Conservation (phyloP, 1,284 basidiomycete species). For the Puccinia triticina region DNA sequence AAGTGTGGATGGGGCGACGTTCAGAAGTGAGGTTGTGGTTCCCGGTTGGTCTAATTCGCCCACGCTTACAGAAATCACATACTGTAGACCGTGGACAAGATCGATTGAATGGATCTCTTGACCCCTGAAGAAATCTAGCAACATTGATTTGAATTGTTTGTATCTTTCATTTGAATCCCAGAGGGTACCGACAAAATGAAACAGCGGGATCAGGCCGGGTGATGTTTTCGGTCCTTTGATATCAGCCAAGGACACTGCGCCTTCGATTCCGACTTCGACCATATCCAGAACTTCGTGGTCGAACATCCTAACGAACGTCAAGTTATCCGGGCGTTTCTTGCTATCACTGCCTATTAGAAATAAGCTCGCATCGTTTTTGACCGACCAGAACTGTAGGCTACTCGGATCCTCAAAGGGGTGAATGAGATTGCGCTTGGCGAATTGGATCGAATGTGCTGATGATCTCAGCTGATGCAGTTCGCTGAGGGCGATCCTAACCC, state of each 20-base stretch:
- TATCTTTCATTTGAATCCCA: slow-evolving; percentile 71
- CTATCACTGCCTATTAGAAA: slow-evolving; percentile 88
- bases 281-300: slow-evolving; percentile 87
- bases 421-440: slow-evolving; percentile 90
- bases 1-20: slow-evolving; percentile 7
- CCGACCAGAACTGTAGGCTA: slow-evolving; percentile 87
- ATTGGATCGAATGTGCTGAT: slow-evolving; percentile 72
- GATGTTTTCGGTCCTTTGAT: slow-evolving; percentile 79
- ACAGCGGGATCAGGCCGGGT: slow-evolving; percentile 85
- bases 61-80: slow-evolving; percentile 72
- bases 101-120: slow-evolving; percentile 74
- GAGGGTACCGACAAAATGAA: slow-evolving; percentile 82
- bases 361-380: slow-evolving; percentile 91
- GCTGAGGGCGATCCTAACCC: slow-evolving; percentile 77
- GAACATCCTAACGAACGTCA: slow-evolving; percentile 85
- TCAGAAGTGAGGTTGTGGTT: slow-evolving; percentile 27
- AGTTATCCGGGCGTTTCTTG: slow-evolving; percentile 89
- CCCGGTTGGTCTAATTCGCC: slow-evolving; percentile 70
- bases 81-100: slow-evolving; percentile 39
- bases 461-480: slow-evolving; percentile 66
- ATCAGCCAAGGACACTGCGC: slow-evolving; percentile 15
- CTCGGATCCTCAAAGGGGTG: slow-evolving; percentile 82
- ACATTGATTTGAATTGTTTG: slow-evolving; percentile 85
- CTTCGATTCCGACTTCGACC: slow-evolving; percentile 80
- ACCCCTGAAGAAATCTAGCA: slow-evolving; percentile 85